Base-by-base conservation (phyloP, 495 filamentous ascomycete species). In the Apodospora peruviana region DNA sequence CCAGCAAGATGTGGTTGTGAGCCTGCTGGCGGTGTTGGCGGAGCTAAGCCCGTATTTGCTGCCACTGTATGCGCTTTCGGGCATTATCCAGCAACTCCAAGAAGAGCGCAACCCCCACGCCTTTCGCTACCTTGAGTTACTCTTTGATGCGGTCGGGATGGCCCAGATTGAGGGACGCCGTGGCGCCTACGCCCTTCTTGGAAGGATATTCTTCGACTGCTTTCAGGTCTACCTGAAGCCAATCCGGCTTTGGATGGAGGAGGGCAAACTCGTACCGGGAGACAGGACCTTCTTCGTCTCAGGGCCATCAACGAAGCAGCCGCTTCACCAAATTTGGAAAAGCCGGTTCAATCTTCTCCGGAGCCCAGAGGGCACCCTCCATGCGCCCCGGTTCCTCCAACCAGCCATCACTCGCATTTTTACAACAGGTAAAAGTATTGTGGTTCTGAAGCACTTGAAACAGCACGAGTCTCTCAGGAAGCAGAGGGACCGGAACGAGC, bases 161-260 rank as follows among this genome's bases (percentile, higher is more conserved):
- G 75, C 79, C 4, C 90, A 96, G 61, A 74, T 87, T 47, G 76
- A 78, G 35, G 86, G 85, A 1, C 77, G 86, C 42, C 71, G 73
- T 4, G 62, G 56, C 7, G 70, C 76, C 17, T 94, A 85, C 56
- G 59, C 64, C 22, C 78, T 74, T 37, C 73, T 90, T 14, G 79
- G 78, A 9, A 66, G 67, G 3, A 68, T 95, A 10, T 94, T 96
- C 66, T 85, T 93, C 41, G 74, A 83, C 21, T 94, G 89, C 60
- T 87, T 96, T 29, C 79, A 84, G 50, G 82, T 87, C 3, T 96
- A 96, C 61, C 74, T 91, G 22, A 81, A 79, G 11, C 88, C 90
- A 0, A 81, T 96, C 22, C 76, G 82, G 22, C 64, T 71, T 2
- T 98, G 93, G 93, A 93, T 95, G 84, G 83, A 90, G 55, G 76